These are phyloP conservation scores for Colletotrichum caudatum DNA, from an alignment of 2,329 filamentous ascomycete species.

Conservation along the genomic window DNA sequence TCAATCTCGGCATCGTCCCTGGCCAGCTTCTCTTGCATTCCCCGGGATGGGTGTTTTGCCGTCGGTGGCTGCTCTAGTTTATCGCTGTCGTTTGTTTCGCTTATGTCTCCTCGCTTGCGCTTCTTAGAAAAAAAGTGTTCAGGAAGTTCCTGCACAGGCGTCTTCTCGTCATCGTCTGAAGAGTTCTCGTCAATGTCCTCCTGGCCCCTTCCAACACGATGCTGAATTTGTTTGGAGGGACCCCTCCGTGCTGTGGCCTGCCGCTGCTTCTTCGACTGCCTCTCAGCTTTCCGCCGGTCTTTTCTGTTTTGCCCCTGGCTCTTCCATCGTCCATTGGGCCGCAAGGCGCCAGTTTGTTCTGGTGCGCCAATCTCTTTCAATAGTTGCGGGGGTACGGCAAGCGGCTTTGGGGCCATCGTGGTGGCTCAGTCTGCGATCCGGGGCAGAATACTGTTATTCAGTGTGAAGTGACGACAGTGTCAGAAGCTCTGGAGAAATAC, in stretches of 20 bases:
- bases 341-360: slow-evolving; percentile 19
- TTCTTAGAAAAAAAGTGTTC: slow-evolving; percentile 11
- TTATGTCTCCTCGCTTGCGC: slow-evolving; percentile 30
- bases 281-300: slow-evolving; percentile 75
- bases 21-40: slow-evolving; percentile 73
- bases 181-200: slow-evolving; percentile 45
- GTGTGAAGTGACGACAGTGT: not conserved
- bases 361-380: slow-evolving; percentile 56
- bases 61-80: slow-evolving; percentile 42
- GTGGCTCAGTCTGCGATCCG: not conserved
- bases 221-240: slow-evolving; percentile 45
- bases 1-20: slow-evolving; percentile 92
- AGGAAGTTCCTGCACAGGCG: not conserved
- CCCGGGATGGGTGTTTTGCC: slow-evolving; percentile 23
- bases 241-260: slow-evolving; percentile 42
- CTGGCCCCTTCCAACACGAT: slow-evolving; percentile 39
- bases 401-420: slow-evolving; percentile 51
- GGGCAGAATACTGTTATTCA: not conserved
- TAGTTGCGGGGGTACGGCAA: slow-evolving; percentile 58
- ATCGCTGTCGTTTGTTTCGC: slow-evolving; percentile 44
- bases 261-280: slow-evolving; percentile 69
- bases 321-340: slow-evolving; percentile 38
- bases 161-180: slow-evolving; percentile 39
- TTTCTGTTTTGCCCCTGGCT: slow-evolving; percentile 60
- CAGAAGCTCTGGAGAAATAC: not conserved